These are phyloP conservation scores for Phaffia australis DNA, from an alignment of 768 basidiomycete species.

Conservation along the genomic window DNA sequence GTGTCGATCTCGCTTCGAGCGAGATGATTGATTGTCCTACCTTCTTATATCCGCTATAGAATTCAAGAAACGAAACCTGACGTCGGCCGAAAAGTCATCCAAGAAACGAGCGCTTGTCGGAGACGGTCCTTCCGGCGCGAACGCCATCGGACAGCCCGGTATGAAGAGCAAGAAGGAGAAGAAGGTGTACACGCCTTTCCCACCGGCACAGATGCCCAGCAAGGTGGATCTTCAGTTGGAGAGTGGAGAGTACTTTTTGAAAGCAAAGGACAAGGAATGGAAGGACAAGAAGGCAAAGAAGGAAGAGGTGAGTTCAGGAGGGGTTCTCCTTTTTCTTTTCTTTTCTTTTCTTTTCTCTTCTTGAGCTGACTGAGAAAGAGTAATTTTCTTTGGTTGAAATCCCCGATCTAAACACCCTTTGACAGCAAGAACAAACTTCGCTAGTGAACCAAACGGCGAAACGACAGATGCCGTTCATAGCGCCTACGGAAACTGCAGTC, in stretches of 20 bases:
- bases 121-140: not conserved
- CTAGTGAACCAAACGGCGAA: constrained; percentile 61
- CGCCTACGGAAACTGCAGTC: constrained; percentile 66
- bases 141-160: constrained; percentile 27
- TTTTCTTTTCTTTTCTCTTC: constrained; percentile 14
- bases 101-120: constrained; percentile 57
- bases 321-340: not conserved
- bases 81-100: constrained; percentile 83
- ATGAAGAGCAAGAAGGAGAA: constrained; percentile 59
- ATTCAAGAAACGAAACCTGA: constrained; percentile 86
- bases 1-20: not conserved
- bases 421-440: constrained; percentile 61
- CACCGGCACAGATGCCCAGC: constrained; percentile 81
- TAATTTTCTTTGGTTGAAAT: too few relatives aligned
- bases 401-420: too few relatives aligned
- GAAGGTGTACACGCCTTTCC: constrained; percentile 98
- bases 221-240: constrained; percentile 94
- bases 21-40: not conserved
- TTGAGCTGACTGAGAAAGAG: not conserved
- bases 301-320: constrained; percentile 51
- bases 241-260: constrained; percentile 97
- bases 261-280: constrained; percentile 70
- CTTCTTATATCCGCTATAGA: constrained; percentile 35
- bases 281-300: constrained; percentile 59
- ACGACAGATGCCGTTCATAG: constrained; percentile 76